Percentiles rank a stretch among this genome's conserved stretches.
These are phyloP conservation scores for Jamesozyma rosinii DNA, from an alignment of 805 yeast genomes.

Conservation along the genomic window DNA sequence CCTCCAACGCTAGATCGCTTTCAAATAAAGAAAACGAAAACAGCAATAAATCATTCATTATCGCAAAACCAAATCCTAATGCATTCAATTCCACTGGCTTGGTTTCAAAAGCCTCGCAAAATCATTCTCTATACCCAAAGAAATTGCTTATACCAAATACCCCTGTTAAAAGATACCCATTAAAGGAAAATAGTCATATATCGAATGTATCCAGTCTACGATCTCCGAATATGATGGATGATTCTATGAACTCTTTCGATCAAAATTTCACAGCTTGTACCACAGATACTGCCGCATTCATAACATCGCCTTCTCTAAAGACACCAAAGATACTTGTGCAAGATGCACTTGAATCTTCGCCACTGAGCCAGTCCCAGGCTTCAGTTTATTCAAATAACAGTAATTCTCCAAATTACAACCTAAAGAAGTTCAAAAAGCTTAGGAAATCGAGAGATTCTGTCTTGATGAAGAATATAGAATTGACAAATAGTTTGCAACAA, in stretches of 20 bases:
- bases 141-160: conserved; percentile 25
- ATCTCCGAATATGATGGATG: conserved; percentile 7
- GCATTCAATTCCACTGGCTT: conserved; percentile 24
- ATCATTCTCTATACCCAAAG: conserved; percentile 11
- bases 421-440: conserved; percentile 18
- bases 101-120: conserved; percentile 20
- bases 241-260: conserved; percentile 10
- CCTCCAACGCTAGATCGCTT: neutral
- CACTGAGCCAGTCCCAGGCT: conserved; percentile 7
- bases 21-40: conserved; percentile 4
- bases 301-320: conserved; percentile 15
- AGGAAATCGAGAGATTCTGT: conserved; percentile 24
- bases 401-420: conserved; percentile 9
- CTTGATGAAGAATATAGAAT: conserved; percentile 23
- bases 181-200: conserved; percentile 7
- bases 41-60: conserved; percentile 6
- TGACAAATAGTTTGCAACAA: conserved; percentile 28
- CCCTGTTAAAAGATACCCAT: conserved; percentile 28
- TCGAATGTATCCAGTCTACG: conserved; percentile 2
- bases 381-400: neutral
- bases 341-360: conserved; percentile 14
- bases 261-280: conserved; percentile 11
- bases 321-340: conserved; percentile 9
- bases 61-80: conserved; percentile 22
- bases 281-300: conserved; percentile 13